Conservation (phyloP, 768 basidiomycete species). For the Tylopilus balloui region DNA sequence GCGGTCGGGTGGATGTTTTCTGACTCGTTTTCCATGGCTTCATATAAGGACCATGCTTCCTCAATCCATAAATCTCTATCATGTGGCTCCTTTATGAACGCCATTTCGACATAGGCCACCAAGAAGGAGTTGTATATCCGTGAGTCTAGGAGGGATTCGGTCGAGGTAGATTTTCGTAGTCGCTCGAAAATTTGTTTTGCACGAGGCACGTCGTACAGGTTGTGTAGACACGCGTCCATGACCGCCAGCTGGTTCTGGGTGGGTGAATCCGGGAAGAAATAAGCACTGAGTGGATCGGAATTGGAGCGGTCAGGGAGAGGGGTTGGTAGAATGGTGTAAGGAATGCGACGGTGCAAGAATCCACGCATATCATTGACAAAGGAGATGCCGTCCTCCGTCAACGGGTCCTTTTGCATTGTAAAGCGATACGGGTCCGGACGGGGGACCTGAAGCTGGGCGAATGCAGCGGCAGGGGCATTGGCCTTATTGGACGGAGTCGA, state of each 20-base stretch:
- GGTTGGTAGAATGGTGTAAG: slow-evolving; percentile 60
- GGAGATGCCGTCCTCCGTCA: slow-evolving; percentile 11
- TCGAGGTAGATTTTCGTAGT: slow-evolving; percentile 43
- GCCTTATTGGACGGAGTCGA: slow-evolving; percentile 57
- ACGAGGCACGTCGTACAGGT: slow-evolving; percentile 69
- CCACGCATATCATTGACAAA: slow-evolving; percentile 39
- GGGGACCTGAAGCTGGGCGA: slow-evolving; percentile 35
- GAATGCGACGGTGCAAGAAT: slow-evolving; percentile 45
- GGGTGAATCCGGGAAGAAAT: slow-evolving; percentile 59
- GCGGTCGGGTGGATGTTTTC: slow-evolving; percentile 50
- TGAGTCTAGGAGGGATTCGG: slow-evolving; percentile 43
- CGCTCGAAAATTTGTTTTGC: slow-evolving; percentile 70
- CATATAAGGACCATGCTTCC: slow-evolving; percentile 57
- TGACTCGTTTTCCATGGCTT: slow-evolving; percentile 45
- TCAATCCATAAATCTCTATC: slow-evolving; percentile 55
- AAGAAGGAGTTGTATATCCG: slow-evolving; percentile 64
- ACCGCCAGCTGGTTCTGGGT: slow-evolving; percentile 70
- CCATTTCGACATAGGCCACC: slow-evolving; percentile 59
- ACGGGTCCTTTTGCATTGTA: slow-evolving; percentile 23
- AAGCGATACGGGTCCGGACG: slow-evolving; percentile 38
- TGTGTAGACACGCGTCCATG: slow-evolving; percentile 79
- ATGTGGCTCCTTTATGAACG: slow-evolving; percentile 40
- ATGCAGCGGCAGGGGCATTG: slow-evolving; percentile 51
- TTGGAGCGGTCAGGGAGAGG: slow-evolving; percentile 52
- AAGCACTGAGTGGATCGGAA: slow-evolving; percentile 37